Percentiles rank a stretch among this genome's conserved stretches.
phyloP scores from a whole-genome alignment of 805 yeast genomes.

The Ogataea henricii region DNA sequence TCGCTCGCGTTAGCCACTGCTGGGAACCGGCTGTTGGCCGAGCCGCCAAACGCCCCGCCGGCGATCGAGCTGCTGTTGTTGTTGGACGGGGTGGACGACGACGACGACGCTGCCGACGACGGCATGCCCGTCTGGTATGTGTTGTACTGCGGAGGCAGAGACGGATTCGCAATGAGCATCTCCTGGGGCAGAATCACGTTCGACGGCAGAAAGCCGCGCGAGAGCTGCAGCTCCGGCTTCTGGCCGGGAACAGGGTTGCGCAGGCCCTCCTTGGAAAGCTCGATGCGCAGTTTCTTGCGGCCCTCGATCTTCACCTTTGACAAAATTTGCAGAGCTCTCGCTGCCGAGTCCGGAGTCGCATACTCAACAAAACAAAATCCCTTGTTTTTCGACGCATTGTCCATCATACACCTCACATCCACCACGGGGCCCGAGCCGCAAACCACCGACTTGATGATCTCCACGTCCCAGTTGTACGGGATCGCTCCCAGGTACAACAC shows the following conservation, averaged over 20 bases:
- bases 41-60: conserved; percentile 16
- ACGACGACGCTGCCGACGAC: conserved; percentile 18
- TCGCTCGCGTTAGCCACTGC: conserved; percentile 21
- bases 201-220: conserved; percentile 51
- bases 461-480: conserved; percentile 73
- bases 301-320: conserved; percentile 46
- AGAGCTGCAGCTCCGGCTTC: conserved; percentile 46
- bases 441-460: conserved; percentile 60
- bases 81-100: conserved; percentile 18
- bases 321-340: conserved; percentile 46
- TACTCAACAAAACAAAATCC: conserved; percentile 72
- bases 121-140: conserved; percentile 20
- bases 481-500: conserved; percentile 62
- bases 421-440: conserved; percentile 74
- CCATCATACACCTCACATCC: conserved; percentile 64
- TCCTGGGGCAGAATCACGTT: conserved; percentile 60
- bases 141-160: conserved; percentile 28
- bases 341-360: conserved; percentile 52
- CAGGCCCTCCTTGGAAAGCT: conserved; percentile 62
- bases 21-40: conserved; percentile 18
- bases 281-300: conserved; percentile 54
- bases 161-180: conserved; percentile 34
- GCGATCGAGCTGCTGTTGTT: conserved; percentile 8
- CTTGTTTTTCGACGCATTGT: conserved; percentile 58
- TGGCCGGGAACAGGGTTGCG: conserved; percentile 40